Percentiles rank a stretch among this genome's conserved stretches.
phyloP scores from a whole-genome alignment of 768 basidiomycete species.

The Boletus eberwhitei region DNA sequence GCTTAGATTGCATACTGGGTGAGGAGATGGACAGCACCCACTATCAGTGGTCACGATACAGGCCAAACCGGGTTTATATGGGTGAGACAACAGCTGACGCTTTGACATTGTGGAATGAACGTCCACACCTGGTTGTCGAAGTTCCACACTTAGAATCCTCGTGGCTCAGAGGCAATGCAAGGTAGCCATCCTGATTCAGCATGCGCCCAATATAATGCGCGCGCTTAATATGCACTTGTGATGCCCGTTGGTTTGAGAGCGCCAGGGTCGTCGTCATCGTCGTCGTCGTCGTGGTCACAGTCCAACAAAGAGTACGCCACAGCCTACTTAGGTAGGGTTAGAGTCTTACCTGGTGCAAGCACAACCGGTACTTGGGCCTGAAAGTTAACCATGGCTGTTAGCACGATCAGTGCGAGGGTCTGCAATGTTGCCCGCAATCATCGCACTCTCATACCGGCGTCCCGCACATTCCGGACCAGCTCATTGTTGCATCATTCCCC shows the following conservation, averaged over 20 bases:
- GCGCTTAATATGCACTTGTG: neutral
- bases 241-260: neutral
- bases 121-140: constrained; percentile 20
- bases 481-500: constrained; percentile 29
- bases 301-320: neutral
- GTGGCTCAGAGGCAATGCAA: constrained; percentile 17
- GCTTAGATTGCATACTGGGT: constrained; percentile 10
- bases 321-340: constrained; percentile 24
- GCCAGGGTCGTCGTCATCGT: neutral
- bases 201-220: neutral
- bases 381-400: neutral
- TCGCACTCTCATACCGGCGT: neutral
- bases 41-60: constrained; percentile 2
- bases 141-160: constrained; percentile 14
- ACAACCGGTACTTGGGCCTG: no score
- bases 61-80: constrained; percentile 19
- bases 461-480: constrained; percentile 15
- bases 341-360: neutral
- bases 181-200: neutral
- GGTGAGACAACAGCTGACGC: constrained; percentile 10
- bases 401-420: neutral
- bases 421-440: neutral
- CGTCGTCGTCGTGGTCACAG: neutral
- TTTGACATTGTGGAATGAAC: constrained; percentile 23
- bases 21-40: neutral